Evolutionary conservation across 176 grass and related monocot species (phyloP), one percentile per base, ranked within the genome.

Genomic region (Urochloa ruziziensis): DNA sequence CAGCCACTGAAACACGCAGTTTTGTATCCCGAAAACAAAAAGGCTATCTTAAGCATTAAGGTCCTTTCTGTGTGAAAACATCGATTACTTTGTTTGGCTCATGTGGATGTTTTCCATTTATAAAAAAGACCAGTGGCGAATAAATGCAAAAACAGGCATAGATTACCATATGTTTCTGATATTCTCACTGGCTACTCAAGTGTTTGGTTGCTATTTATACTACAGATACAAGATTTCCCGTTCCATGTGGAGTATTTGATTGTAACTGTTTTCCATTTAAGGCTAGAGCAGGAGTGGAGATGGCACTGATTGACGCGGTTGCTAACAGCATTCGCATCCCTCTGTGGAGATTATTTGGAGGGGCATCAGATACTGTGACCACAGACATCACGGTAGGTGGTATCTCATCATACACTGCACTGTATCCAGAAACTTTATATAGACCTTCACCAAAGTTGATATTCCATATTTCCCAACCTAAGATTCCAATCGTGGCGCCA

Each of bases 401-500:
- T 48, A 32, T 60, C 27, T 47, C 29, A 78, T 7, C 52, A 46
- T 73, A 30, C 28, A 39, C 34, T 48, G 28, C 35, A 59, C 23
- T 10, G 18, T 19, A 3, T 33, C 30, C 2, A 19, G 12, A 71
- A 67, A 60, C 3, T 35, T 54, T 57, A 6, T 1, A 2, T 2
- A 23, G 35, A 8, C 40, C 6, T 34, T 62, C 17, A 61, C 16
- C 1, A 58, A 19, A 75, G 40, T 19, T 77, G 7, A 49, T 53
- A 1, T 64, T 25, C 63, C 48, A 27, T 40, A 5, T 64, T 28
- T 69, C 10, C 44, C 35, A 37, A 71, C 83, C 43, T 72, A 98
- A n/a, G 96, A 96, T 99, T 87, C 96, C 96, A 51, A 99, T 99
- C 25, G 96, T 99, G 60, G 77, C 93, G 23, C 93, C 96, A 84